Evolutionary conservation across 352 stramenopile species (phyloP).

Genomic region (Peronospora destructor): DNA sequence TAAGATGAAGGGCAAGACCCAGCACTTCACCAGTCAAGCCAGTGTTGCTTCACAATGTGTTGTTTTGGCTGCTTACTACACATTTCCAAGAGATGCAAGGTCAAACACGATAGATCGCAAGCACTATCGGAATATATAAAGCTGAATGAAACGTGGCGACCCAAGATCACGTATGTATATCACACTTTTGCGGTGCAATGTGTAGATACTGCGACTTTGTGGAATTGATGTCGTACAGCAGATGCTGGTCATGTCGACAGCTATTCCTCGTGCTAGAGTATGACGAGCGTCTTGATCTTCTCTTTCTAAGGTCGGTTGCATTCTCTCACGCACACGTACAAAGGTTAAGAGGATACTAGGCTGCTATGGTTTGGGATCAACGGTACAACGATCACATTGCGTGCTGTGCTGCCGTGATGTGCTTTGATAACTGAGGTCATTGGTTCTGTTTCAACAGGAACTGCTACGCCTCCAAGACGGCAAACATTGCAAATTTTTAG

Average conservation of each 20-base stretch:
- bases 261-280: constrained; percentile 48
- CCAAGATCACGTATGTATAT: constrained; percentile 49
- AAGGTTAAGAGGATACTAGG: constrained; percentile 30
- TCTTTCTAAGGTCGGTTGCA: not conserved
- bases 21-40: constrained; percentile 12
- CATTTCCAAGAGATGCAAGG: constrained; percentile 50
- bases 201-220: not conserved
- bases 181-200: not conserved
- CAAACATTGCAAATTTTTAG: constrained; percentile 34
- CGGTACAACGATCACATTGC: constrained; percentile 53
- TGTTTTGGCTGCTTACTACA: constrained; percentile 56
- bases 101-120: constrained; percentile 36
- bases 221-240: constrained; percentile 29
- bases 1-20: no score
- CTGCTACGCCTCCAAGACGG: constrained; percentile 45
- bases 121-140: constrained; percentile 51
- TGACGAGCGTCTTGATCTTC: constrained; percentile 13
- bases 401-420: constrained; percentile 27
- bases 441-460: constrained; percentile 24
- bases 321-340: not conserved
- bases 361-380: constrained; percentile 60
- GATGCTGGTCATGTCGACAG: constrained; percentile 63
- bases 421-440: not conserved
- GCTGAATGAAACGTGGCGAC: constrained; percentile 61
- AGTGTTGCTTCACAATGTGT: constrained; percentile 22